These are phyloP conservation scores for Lactifluus pinguis DNA, from an alignment of 768 basidiomycete genomes.

Conservation along the genomic window DNA sequence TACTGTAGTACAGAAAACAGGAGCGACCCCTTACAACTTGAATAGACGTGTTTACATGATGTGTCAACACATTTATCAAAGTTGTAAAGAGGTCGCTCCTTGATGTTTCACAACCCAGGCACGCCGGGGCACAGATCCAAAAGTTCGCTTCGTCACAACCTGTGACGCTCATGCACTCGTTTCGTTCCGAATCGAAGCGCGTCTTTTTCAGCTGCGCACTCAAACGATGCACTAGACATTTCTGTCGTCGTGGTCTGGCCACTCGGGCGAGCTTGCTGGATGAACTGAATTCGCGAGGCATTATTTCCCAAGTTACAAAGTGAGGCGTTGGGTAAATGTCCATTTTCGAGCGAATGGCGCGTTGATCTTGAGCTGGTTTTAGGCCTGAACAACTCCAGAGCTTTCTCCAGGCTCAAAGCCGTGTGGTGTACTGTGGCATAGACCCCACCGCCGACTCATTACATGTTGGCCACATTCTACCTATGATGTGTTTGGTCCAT, in stretches of 20 bases:
- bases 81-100: too few relatives aligned
- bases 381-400: slow-evolving; percentile 16
- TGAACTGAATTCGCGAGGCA: slow-evolving; percentile 14
- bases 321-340: background rate
- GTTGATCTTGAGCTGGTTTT: background rate
- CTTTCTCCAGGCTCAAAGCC: slow-evolving; percentile 24
- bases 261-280: background rate
- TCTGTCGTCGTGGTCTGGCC: background rate
- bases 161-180: slow-evolving; percentile 2
- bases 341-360: background rate
- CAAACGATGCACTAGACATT: background rate
- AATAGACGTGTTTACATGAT: too few relatives aligned
- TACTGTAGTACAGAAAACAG: too few relatives aligned
- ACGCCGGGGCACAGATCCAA: too few relatives aligned
- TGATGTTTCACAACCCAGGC: too few relatives aligned
- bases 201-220: background rate
- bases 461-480: slow-evolving; percentile 90
- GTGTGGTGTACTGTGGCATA: slow-evolving; percentile 74
- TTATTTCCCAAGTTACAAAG: slow-evolving; percentile 19
- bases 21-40: too few relatives aligned
- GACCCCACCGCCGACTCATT: slow-evolving; percentile 88
- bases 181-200: background rate
- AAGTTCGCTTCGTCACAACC: background rate
- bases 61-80: too few relatives aligned
- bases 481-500: slow-evolving; percentile 79